Evolutionary conservation across 805 yeast genomes (phyloP).

Genomic region (Metschnikowia baotianmanensis): DNA sequence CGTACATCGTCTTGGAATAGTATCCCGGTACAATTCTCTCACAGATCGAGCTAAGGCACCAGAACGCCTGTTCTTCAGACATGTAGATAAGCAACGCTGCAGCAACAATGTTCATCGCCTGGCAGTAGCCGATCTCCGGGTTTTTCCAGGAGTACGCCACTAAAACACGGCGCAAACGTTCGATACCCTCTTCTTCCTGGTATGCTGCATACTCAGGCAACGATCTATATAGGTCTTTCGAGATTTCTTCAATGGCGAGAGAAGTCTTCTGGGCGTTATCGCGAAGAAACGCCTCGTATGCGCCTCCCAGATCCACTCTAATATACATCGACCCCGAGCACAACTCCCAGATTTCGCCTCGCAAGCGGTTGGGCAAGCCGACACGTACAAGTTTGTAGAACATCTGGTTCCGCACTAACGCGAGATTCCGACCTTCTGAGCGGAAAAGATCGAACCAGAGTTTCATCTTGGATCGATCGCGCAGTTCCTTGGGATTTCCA

Average conservation of each 20-base stretch:
- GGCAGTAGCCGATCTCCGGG: constrained; percentile 97
- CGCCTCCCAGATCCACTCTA: constrained; percentile 59
- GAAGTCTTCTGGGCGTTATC: constrained; percentile 65
- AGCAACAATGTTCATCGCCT: constrained; percentile 94
- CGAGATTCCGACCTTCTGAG: constrained; percentile 79
- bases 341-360: constrained; percentile 97
- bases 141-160: constrained; percentile 96
- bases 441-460: constrained; percentile 91
- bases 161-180: constrained; percentile 77
- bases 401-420: constrained; percentile 68
- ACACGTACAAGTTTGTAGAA: constrained; percentile 83
- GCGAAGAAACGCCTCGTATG: constrained; percentile 56
- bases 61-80: constrained; percentile 97
- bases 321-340: constrained; percentile 81
- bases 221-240: constrained; percentile 91
- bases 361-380: constrained; percentile 88
- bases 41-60: constrained; percentile 82
- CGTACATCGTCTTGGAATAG: constrained; percentile 96
- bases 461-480: constrained; percentile 83
- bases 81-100: constrained; percentile 78
- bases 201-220: constrained; percentile 95
- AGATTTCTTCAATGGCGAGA: constrained; percentile 92
- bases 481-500: constrained; percentile 73
- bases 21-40: constrained; percentile 91
- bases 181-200: constrained; percentile 82